Base-by-base conservation (phyloP, 2,329 filamentous ascomycete species). In the Calonectria pseudoturangicola region DNA sequence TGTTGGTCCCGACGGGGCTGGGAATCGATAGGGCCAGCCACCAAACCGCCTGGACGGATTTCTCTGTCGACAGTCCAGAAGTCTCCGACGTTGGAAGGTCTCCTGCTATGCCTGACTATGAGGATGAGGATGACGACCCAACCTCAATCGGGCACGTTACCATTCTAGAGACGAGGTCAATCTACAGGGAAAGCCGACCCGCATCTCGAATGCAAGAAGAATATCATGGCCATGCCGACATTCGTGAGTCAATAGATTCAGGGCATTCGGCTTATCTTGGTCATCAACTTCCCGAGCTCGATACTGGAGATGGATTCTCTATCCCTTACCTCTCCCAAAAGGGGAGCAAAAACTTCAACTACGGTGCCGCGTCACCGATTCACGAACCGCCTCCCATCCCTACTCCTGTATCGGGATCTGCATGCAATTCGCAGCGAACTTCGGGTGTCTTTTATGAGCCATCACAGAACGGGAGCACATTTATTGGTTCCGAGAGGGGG, bases 21-120 rank as follows among this genome's bases (percentile, higher is more conserved):
- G 85, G 65, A 81, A 86, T 50, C 85, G 80, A 90, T 71, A 85
- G 89, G 45, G 82, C 83, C 25, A 92, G 90, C 74, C 88, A 90
- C 62, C 87, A 88, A 67, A 91, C 90, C 2, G 84, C 86, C n/a
- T 92, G 90, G 90, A 92, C 90, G 30, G 90, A 92, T 77, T 88
- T 89, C 72, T 90, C 90, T 0, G 83, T 91, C 12, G 89, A 89
- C 18, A 91, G 88, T 71, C 85, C 84, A 25, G 88, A 89, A 72
- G 76, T 75, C n/a, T 82, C 83, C 15, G 81, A 83, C 48, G 73
- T 66, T 12, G 74, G 76, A 18, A 78, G 76, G 58, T 83, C 83
- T 9, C 79, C 82, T 18, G 80, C 75, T 30, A 74, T 82, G 66
- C 80, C 79, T n/a, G 77, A 76, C 36, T 66, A 73, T 27, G 75